These are phyloP conservation scores for Cinchona pubescens DNA, from an alignment of 257 asterid species.

Conservation along the genomic window DNA sequence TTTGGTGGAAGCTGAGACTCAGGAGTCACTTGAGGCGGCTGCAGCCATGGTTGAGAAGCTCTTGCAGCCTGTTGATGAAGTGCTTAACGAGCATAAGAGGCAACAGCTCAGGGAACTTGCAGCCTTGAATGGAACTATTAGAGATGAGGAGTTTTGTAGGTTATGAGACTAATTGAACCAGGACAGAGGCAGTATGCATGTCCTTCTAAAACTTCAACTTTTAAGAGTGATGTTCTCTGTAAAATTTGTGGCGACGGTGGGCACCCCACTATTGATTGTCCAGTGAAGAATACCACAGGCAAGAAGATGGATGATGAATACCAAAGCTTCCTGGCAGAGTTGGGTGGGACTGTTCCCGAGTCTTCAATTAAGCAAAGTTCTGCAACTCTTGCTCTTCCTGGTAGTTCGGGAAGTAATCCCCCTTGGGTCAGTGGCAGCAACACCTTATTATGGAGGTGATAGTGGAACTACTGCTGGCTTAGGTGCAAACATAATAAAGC, in stretches of 20 bases:
- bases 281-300: slow-evolving; percentile 85
- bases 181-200: slow-evolving; percentile 94
- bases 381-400: slow-evolving; percentile 65
- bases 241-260: slow-evolving; percentile 98
- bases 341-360: slow-evolving; percentile 86
- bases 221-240: slow-evolving; percentile 89
- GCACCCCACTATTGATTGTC: slow-evolving; percentile 92
- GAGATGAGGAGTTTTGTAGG: slow-evolving; percentile 91
- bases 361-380: slow-evolving; percentile 48
- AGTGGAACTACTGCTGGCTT: slow-evolving; percentile 48
- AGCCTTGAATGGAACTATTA: slow-evolving; percentile 89
- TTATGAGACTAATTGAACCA: slow-evolving; percentile 92
- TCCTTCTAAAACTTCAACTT: slow-evolving; percentile 79
- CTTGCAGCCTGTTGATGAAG: slow-evolving; percentile 96
- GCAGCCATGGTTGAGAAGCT: slow-evolving; percentile 96
- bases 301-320: slow-evolving; percentile 99
- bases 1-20: slow-evolving; percentile 91
- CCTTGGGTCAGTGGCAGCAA: slow-evolving; percentile 69
- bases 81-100: slow-evolving; percentile 91
- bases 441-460: slow-evolving; percentile 21
- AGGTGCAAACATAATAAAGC: slow-evolving; percentile 54
- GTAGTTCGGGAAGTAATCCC: slow-evolving; percentile 63
- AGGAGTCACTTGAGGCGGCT: slow-evolving; percentile 89
- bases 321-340: slow-evolving; percentile 84
- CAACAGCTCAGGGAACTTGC: slow-evolving; percentile 98